phyloP scores from a whole-genome alignment of 768 basidiomycete genomes.

The Boletus pseudo-olivaceus region DNA sequence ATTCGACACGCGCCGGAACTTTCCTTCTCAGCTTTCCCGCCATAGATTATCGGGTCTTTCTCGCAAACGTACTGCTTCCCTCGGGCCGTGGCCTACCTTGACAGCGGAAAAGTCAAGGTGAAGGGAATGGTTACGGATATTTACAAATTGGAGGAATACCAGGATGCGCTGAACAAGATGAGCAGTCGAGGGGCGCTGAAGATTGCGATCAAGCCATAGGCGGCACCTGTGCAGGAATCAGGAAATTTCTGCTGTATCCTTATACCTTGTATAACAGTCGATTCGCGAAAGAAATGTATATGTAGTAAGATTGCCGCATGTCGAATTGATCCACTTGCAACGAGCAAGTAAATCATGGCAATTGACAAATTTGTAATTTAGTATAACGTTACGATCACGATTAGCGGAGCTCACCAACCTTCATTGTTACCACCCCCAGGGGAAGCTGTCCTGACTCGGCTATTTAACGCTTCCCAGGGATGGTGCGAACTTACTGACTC shows the following conservation, averaged over 20 bases:
- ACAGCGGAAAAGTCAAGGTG: constrained; percentile 77
- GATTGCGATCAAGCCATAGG: constrained; percentile 56
- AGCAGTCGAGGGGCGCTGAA: constrained; percentile 57
- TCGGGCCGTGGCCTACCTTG: constrained; percentile 84
- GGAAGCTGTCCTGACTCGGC: background rate
- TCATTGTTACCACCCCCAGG: background rate
- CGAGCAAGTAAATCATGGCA: no score
- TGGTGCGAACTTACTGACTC: background rate
- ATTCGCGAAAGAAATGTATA: background rate
- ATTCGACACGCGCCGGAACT: background rate
- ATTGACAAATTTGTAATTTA: no score
- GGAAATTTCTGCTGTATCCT: constrained; percentile 13
- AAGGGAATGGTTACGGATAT: constrained; percentile 77
- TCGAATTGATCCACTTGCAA: background rate
- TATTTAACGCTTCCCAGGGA: constrained; percentile 11
- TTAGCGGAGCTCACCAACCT: background rate
- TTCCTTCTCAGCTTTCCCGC: background rate
- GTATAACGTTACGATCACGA: no score
- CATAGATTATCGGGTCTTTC: constrained; percentile 85
- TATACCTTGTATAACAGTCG: constrained; percentile 17
- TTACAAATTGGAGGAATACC: constrained; percentile 66
- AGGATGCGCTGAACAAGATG: constrained; percentile 72
- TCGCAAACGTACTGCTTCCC: constrained; percentile 90
- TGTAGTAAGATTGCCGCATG: background rate
- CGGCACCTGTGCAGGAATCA: background rate